A percentile compares a stretch with the other conserved stretches of the same genome.
phyloP scores from a whole-genome alignment of 805 yeast genomes.

The Candida montana region DNA sequence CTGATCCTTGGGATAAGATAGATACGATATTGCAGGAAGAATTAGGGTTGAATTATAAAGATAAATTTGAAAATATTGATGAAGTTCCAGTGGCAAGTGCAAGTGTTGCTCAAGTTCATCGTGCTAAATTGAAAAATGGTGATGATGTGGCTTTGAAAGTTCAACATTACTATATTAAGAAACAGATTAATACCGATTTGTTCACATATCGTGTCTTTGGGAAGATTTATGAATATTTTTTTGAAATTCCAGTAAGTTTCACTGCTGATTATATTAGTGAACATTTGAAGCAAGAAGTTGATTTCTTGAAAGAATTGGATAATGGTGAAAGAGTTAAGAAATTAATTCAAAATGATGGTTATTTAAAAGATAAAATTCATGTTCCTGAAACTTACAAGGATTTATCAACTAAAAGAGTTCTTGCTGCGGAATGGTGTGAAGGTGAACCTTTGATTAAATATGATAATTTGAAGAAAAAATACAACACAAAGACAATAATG shows the following conservation, averaged over 20 bases:
- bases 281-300: constrained; percentile 54
- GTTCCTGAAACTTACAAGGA: constrained; percentile 50
- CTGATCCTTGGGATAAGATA: constrained; percentile 44
- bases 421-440: constrained; percentile 73
- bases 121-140: constrained; percentile 42
- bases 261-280: constrained; percentile 52
- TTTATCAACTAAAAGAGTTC: constrained; percentile 42
- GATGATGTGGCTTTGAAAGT: constrained; percentile 59
- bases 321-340: constrained; percentile 42
- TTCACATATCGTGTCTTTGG: constrained; percentile 49
- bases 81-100: constrained; percentile 68
- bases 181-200: constrained; percentile 59
- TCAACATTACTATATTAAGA: constrained; percentile 56
- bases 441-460: constrained; percentile 54
- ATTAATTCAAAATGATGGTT: constrained; percentile 38
- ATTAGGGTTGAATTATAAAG: constrained; percentile 38
- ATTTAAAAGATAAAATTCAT: constrained; percentile 38
- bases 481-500: constrained; percentile 37
- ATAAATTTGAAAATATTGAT: constrained; percentile 41
- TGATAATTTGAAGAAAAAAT: constrained; percentile 34
- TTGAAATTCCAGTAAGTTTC: constrained; percentile 58
- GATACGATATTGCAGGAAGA: constrained; percentile 36
- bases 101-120: constrained; percentile 67
- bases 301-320: constrained; percentile 50
- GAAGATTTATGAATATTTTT: constrained; percentile 48